Evolutionary conservation across 495 filamentous ascomycete genomes (phyloP).

Genomic region (Neurospora discreta): DNA sequence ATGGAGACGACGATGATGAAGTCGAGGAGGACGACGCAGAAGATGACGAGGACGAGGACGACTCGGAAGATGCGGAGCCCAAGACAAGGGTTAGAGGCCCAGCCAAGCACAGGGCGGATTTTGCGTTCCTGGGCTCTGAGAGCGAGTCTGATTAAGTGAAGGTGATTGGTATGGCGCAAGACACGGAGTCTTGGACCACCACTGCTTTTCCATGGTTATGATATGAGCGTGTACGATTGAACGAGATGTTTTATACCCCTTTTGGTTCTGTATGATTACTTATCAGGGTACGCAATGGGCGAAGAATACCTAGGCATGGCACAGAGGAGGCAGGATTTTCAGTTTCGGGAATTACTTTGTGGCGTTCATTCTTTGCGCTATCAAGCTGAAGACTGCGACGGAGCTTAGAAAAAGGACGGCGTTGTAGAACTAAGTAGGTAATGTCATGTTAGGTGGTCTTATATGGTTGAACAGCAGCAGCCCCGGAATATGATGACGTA

Average conservation of each 20-base stretch:
- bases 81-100: slow-evolving; percentile 16
- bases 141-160: slow-evolving; percentile 33
- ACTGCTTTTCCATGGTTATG: not conserved
- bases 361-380: slow-evolving; percentile 59
- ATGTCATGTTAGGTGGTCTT: not conserved
- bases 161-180: not conserved
- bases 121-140: slow-evolving; percentile 35
- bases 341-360: slow-evolving; percentile 16
- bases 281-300: not conserved
- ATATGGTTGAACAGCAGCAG: not conserved
- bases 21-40: slow-evolving; percentile 40
- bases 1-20: slow-evolving; percentile 35
- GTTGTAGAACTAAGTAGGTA: slow-evolving; percentile 92
- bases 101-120: slow-evolving; percentile 26
- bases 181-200: not conserved
- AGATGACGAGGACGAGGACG: slow-evolving; percentile 17
- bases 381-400: slow-evolving; percentile 81
- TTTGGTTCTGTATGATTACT: not conserved
- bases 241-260: not conserved
- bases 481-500: slow-evolving; percentile 32
- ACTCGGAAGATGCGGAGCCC: slow-evolving; percentile 17
- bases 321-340: not conserved
- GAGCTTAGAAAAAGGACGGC: slow-evolving; percentile 91
- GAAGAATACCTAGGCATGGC: not conserved
- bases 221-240: not conserved